phyloP scores from a whole-genome alignment of 306 rosid genomes.

The Cicer judaicum region DNA sequence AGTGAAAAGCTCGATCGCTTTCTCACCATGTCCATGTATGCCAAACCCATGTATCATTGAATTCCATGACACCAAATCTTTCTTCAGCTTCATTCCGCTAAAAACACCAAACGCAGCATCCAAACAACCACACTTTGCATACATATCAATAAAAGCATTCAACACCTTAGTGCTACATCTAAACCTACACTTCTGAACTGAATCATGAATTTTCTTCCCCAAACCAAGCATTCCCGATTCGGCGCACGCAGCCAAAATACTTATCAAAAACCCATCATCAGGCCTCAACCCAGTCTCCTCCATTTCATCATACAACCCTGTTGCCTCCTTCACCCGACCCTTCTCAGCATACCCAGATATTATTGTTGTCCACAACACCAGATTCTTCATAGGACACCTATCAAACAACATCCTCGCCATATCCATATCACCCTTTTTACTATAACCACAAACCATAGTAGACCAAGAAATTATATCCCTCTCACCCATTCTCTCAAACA shows the following conservation, averaged over 20 bases:
- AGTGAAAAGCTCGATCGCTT: constrained; percentile 73
- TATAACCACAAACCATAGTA: constrained; percentile 70
- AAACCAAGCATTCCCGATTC: constrained; percentile 75
- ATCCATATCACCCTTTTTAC: constrained; percentile 70
- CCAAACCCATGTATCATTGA: constrained; percentile 82
- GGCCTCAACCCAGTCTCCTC: constrained; percentile 64
- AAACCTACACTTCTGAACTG: constrained; percentile 55
- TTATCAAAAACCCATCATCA: constrained; percentile 64
- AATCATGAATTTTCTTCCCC: constrained; percentile 72
- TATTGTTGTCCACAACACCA: constrained; percentile 81
- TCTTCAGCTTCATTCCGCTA: constrained; percentile 50
- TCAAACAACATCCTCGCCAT: constrained; percentile 80
- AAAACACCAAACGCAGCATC: constrained; percentile 63
- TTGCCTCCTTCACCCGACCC: constrained; percentile 66
- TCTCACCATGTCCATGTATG: constrained; percentile 73
- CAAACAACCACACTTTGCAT: constrained; percentile 75
- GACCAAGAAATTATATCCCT: constrained; percentile 85
- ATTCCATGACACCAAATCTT: constrained; percentile 84
- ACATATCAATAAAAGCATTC: constrained; percentile 85
- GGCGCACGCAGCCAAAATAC: constrained; percentile 73
- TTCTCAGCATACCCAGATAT: constrained; percentile 84
- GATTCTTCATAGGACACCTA: constrained; percentile 68
- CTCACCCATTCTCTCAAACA: constrained; percentile 74
- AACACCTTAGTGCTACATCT: constrained; percentile 66
- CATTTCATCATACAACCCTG: constrained; percentile 63